Percentiles rank a stretch among this genome's conserved stretches.
These are phyloP conservation scores for Vachellia collinsii DNA, from an alignment of 306 rosid genomes.

Conservation along the genomic window DNA sequence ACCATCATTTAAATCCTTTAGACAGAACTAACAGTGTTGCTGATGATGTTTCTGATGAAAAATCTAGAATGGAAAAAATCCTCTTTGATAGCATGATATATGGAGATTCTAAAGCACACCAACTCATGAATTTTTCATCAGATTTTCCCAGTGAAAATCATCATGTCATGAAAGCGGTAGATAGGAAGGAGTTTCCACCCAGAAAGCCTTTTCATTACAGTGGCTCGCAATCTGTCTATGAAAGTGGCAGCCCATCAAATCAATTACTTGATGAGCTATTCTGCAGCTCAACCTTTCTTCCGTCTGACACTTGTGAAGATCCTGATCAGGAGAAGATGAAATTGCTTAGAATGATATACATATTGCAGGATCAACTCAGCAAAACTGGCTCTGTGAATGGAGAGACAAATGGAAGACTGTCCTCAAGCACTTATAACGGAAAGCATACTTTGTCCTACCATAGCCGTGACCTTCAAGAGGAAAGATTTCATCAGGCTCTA, in stretches of 20 bases:
- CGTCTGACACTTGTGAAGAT: slow-evolving; percentile 54
- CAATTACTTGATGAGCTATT: slow-evolving; percentile 55
- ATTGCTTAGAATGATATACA: slow-evolving; percentile 70
- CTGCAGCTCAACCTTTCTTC: slow-evolving; percentile 53
- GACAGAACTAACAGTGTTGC: slow-evolving; percentile 36
- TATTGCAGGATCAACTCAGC: slow-evolving; percentile 75
- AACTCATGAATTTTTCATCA: slow-evolving; percentile 19
- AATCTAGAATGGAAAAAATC: slow-evolving; percentile 46
- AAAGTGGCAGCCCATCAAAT: slow-evolving; percentile 53
- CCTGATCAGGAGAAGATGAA: slow-evolving; percentile 71
- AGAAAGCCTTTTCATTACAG: slow-evolving; percentile 41
- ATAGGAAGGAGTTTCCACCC: slow-evolving; percentile 50
- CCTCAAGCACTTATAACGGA: slow-evolving; percentile 35
- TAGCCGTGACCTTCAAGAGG: slow-evolving; percentile 47
- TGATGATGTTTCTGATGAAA: slow-evolving; percentile 48
- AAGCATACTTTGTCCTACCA: slow-evolving; percentile 42
- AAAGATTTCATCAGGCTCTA: slow-evolving; percentile 48
- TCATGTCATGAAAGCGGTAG: slow-evolving; percentile 34
- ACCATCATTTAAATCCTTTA: slow-evolving; percentile 39
- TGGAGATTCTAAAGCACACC: slow-evolving; percentile 45
- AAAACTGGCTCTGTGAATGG: slow-evolving; percentile 43
- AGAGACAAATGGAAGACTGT: slow-evolving; percentile 45
- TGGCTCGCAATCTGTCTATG: slow-evolving; percentile 47
- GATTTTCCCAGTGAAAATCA: slow-evolving; percentile 44
- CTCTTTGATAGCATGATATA: slow-evolving; percentile 38